Conservation (phyloP, 768 basidiomycete genomes). For the Boletus reticulatus region DNA sequence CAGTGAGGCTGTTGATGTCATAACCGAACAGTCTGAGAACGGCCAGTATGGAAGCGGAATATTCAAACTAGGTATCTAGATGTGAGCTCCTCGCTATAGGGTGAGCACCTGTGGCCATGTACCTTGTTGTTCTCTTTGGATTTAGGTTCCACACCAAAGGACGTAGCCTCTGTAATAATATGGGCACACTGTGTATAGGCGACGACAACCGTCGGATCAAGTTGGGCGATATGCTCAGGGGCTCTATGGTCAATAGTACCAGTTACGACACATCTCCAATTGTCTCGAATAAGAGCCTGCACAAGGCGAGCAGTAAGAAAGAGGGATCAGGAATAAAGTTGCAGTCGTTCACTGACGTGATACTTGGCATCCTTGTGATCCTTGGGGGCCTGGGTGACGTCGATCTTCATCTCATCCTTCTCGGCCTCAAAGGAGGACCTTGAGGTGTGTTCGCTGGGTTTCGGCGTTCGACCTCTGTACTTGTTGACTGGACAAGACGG, state of each 20-base stretch:
- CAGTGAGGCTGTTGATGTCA: not conserved
- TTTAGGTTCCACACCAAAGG: not conserved
- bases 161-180: conserved; percentile 5
- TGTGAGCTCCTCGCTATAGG: not conserved
- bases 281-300: conserved; percentile 38
- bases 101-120: not conserved
- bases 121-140: not conserved
- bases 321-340: not conserved
- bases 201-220: not conserved
- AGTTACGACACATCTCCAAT: conserved; percentile 33
- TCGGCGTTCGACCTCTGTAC: conserved; percentile 20
- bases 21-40: conserved; percentile 4
- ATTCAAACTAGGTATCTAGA: conserved; percentile 2
- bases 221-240: not conserved
- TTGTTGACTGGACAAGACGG: conserved; percentile 9
- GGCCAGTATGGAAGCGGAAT: not conserved
- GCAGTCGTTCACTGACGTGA: not conserved
- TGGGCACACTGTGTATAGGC: not conserved
- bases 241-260: conserved; percentile 20
- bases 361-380: conserved; percentile 2
- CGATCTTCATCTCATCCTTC: not conserved
- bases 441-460: conserved; percentile 10
- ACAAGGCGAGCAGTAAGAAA: not conserved
- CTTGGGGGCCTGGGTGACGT: not conserved
- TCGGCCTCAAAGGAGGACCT: conserved; percentile 15